Evolutionary conservation across 2,329 filamentous ascomycete species (phyloP), one percentile per base, ranked within the genome.

Genomic region (Clarireedia sp.): DNA sequence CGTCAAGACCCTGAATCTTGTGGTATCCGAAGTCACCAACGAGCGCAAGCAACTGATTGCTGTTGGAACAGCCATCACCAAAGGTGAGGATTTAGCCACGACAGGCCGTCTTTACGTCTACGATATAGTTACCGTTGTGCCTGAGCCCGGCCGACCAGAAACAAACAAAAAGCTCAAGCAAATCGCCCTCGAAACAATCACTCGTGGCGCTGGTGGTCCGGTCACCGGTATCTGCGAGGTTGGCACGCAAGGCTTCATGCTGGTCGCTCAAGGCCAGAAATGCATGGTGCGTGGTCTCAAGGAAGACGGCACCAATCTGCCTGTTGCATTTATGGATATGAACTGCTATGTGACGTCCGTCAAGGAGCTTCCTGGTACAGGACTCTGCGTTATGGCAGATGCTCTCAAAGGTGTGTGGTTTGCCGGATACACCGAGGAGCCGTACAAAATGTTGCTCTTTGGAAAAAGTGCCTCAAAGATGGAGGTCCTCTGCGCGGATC

Each of bases 261-360:
- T 94, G 59, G 88, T 88, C 41, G 90, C 91, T 0, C 94, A 99
- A 68, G 94, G 94, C 0, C 91, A 96, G 67, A 99, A 99, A 72
- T 92, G 90, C 69, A 95, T 99, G 87, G 90, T 99, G 1, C 81
- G 94, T 57, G 94, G 94, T 41, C 78, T 99, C 3, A 96, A 96
- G 69, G 94, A 99, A 70, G 94, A 99, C 68, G 90, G 91, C 0
- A 90, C 88, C 1, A 79, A 97, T 51, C 77, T 97, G 0, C 94
- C 94, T 0, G 92, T 99, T 3, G 94, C 94, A 0, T 99, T 99
- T 68, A 87, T 99, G 78, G 94, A 99, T 67, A 95, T 96, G 84
- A 94, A 89, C 72, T 95, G 89, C 71, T 94, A 96, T 66, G 89
- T 96, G 12, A 89, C 85, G 2, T 83, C 86, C n/a, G 80, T 90